These are phyloP conservation scores for Triticum monococcum DNA, from an alignment of 176 grass and related monocot species.

Conservation along the genomic window DNA sequence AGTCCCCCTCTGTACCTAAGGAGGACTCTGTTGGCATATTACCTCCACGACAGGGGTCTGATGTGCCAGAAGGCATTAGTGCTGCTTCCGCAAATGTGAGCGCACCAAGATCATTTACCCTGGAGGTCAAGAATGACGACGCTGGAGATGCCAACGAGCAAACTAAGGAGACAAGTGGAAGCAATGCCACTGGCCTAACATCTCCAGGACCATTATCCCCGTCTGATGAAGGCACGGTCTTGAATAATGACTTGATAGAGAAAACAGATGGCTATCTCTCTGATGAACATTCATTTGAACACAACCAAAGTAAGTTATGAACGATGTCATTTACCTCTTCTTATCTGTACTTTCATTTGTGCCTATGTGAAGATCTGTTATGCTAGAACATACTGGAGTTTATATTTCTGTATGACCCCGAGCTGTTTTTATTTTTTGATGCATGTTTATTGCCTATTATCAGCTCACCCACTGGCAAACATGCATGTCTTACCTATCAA, in stretches of 20 bases:
- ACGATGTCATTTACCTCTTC: neutral
- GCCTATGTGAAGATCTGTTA: neutral
- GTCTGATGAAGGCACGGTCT: slow-evolving; percentile 32
- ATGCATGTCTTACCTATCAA: neutral
- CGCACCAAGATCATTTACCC: slow-evolving; percentile 24
- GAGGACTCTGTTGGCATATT: slow-evolving; percentile 41
- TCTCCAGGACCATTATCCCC: slow-evolving; percentile 29
- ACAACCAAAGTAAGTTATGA: slow-evolving; percentile 44
- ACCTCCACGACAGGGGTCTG: slow-evolving; percentile 20
- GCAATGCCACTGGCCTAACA: slow-evolving; percentile 16
- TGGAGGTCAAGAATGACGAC: slow-evolving; percentile 25
- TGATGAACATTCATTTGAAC: slow-evolving; percentile 28
- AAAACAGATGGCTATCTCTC: slow-evolving; percentile 33
- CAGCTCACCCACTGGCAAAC: neutral
- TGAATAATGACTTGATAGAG: slow-evolving; percentile 23
- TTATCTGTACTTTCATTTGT: neutral
- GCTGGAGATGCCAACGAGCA: slow-evolving; percentile 24
- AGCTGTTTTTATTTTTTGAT: neutral
- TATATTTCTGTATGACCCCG: neutral
- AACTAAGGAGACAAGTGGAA: slow-evolving; percentile 6
- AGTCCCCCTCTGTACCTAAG: slow-evolving; percentile 24
- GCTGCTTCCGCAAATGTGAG: slow-evolving; percentile 7
- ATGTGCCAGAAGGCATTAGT: slow-evolving; percentile 22
- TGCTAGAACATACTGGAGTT: neutral
- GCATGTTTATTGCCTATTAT: neutral